These are phyloP conservation scores for Heterobasidion occidentale DNA, from an alignment of 1,284 basidiomycete species.

Conservation along the genomic window DNA sequence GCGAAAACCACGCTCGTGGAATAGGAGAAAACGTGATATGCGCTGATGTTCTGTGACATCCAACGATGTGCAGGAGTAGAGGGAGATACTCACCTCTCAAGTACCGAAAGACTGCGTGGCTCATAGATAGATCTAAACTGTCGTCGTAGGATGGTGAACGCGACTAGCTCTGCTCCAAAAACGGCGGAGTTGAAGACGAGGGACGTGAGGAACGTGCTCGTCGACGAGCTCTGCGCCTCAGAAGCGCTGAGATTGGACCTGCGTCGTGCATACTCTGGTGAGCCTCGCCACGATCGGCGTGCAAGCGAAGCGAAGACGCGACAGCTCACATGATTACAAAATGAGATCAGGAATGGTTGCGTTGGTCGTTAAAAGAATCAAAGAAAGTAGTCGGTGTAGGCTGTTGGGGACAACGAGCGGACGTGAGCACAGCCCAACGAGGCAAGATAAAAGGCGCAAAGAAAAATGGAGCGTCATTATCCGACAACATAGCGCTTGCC, in stretches of 20 bases:
- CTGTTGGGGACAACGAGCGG: too few relatives aligned
- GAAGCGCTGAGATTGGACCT: slow-evolving; percentile 15
- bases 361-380: too few relatives aligned
- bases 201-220: slow-evolving; percentile 66
- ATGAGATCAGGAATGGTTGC: neutral
- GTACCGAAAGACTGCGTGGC: slow-evolving; percentile 60
- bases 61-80: slow-evolving; percentile 2
- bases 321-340: slow-evolving; percentile 5
- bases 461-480: too few relatives aligned
- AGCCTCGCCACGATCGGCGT: neutral
- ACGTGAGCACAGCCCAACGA: too few relatives aligned
- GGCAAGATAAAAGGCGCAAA: too few relatives aligned
- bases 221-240: slow-evolving; percentile 18
- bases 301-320: neutral
- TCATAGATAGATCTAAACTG: slow-evolving; percentile 76
- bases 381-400: too few relatives aligned
- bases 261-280: neutral
- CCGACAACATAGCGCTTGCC: too few relatives aligned
- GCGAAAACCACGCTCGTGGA: neutral
- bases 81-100: slow-evolving; percentile 32
- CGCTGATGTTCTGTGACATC: neutral
- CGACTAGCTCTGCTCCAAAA: slow-evolving; percentile 56
- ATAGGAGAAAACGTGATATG: neutral
- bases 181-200: slow-evolving; percentile 67
- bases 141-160: slow-evolving; percentile 65